phyloP scores from a whole-genome alignment of 2,329 filamentous ascomycete species.

The Talaromyces rugulosus region DNA sequence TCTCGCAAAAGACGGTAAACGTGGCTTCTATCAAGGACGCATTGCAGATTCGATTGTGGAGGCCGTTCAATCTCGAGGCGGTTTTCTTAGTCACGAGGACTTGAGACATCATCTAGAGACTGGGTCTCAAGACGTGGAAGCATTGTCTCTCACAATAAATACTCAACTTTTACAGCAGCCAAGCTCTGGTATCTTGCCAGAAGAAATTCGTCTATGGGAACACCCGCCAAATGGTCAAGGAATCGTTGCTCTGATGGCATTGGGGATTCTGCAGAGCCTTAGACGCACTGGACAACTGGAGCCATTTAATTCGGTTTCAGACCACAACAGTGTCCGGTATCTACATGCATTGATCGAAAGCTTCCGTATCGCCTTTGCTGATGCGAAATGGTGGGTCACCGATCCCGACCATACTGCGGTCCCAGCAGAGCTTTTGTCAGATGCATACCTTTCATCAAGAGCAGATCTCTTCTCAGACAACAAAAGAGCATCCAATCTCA shows the following conservation, averaged over 20 bases:
- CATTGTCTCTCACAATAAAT: constrained; percentile 75
- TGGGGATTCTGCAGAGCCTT: constrained; percentile 84
- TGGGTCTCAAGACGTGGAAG: constrained; percentile 71
- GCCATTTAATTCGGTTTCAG: constrained; percentile 55
- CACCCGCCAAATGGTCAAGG: constrained; percentile 96
- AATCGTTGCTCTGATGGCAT: constrained; percentile 87
- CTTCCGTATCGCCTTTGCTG: constrained; percentile 83
- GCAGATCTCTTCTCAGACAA: constrained; percentile 57
- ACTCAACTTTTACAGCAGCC: constrained; percentile 57
- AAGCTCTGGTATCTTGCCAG: constrained; percentile 38
- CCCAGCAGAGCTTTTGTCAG: constrained; percentile 54
- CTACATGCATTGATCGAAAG: constrained; percentile 85
- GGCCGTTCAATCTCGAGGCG: constrained; percentile 70
- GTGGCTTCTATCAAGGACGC: constrained; percentile 82
- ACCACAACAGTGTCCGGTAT: constrained; percentile 77
- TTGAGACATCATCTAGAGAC: constrained; percentile 68
- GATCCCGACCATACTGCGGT: constrained; percentile 57
- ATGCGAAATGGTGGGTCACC: constrained; percentile 83
- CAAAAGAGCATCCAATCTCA: constrained; percentile 43
- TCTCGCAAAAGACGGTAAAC: constrained; percentile 74
- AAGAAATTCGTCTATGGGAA: constrained; percentile 78
- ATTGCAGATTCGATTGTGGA: constrained; percentile 78
- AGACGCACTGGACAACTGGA: constrained; percentile 71
- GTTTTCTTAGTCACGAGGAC: constrained; percentile 73
- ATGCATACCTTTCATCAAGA: constrained; percentile 68